These are phyloP conservation scores for Fraxinus americana DNA, from an alignment of 257 asterid genomes.

Conservation along the genomic window DNA sequence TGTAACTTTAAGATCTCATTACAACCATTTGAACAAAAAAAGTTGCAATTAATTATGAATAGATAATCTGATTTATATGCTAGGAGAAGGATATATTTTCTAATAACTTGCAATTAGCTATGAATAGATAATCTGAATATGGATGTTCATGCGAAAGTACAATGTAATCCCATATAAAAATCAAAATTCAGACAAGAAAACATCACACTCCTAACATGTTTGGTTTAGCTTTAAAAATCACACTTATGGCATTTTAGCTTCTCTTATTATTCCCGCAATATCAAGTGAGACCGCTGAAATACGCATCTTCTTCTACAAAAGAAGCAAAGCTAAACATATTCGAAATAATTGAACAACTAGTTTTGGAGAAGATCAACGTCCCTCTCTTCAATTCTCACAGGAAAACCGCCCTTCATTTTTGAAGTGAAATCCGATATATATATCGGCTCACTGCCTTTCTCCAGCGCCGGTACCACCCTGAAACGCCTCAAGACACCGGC, in stretches of 20 bases:
- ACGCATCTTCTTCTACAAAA: neutral
- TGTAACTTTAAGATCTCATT: no score
- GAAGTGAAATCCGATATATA: constrained; percentile 37
- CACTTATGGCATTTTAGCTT: neutral
- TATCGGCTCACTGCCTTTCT: constrained; percentile 37
- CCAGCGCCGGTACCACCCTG: constrained; percentile 43
- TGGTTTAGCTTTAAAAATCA: neutral
- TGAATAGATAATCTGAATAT: no score
- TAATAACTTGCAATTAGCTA: no score
- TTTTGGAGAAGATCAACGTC: neutral
- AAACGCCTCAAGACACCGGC: constrained; percentile 47
- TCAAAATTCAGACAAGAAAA: neutral
- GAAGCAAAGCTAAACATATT: neutral
- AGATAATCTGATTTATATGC: no score
- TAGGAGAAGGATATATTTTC: no score
- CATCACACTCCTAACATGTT: neutral
- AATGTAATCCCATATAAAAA: neutral
- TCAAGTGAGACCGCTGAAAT: neutral
- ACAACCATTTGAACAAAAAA: no score
- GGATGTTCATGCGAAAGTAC: neutral
- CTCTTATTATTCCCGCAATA: no score
- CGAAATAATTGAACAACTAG: neutral
- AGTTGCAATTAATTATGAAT: no score
- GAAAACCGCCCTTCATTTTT: constrained; percentile 54
- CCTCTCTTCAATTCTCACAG: constrained; percentile 45